These are phyloP conservation scores for Fragaria iinumae DNA, from an alignment of 306 rosid species.

Conservation along the genomic window DNA sequence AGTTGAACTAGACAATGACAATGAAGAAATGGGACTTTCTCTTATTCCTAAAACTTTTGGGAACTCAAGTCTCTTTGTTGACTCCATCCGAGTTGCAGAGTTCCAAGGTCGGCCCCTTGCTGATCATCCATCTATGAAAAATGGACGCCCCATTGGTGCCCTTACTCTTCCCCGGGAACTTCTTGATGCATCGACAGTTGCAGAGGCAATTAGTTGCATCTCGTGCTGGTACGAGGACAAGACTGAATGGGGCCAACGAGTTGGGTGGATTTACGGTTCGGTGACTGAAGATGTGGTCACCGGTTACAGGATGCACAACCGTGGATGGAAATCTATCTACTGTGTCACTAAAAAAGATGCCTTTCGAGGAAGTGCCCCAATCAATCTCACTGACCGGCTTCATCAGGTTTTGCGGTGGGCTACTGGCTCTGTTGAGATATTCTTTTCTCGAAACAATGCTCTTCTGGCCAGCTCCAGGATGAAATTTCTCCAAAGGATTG, in stretches of 20 bases:
- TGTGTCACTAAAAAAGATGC: constrained; percentile 82
- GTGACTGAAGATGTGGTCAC: constrained; percentile 87
- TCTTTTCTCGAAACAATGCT: constrained; percentile 80
- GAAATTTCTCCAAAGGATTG: constrained; percentile 62
- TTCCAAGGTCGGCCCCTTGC: constrained; percentile 77
- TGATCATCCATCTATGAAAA: constrained; percentile 56
- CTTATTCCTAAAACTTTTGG: constrained; percentile 71
- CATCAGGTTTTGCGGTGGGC: constrained; percentile 89
- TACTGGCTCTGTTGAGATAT: constrained; percentile 80
- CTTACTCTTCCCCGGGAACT: constrained; percentile 53
- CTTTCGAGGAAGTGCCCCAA: constrained; percentile 76
- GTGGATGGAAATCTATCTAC: constrained; percentile 74
- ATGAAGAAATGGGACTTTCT: constrained; percentile 50
- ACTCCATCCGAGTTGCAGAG: constrained; percentile 64
- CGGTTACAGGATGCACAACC: constrained; percentile 77
- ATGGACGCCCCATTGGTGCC: constrained; percentile 66
- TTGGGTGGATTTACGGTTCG: constrained; percentile 84
- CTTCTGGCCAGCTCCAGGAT: constrained; percentile 53
- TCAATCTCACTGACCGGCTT: constrained; percentile 71
- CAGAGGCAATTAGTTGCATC: constrained; percentile 69
- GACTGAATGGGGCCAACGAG: constrained; percentile 68
- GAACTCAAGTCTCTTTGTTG: constrained; percentile 61
- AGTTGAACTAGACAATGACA: constrained; percentile 23
- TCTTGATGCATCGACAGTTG: constrained; percentile 55
- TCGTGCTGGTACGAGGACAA: constrained; percentile 83